Conservation (phyloP, 2,329 filamentous ascomycete genomes). For the Xylariaceae sp. region DNA sequence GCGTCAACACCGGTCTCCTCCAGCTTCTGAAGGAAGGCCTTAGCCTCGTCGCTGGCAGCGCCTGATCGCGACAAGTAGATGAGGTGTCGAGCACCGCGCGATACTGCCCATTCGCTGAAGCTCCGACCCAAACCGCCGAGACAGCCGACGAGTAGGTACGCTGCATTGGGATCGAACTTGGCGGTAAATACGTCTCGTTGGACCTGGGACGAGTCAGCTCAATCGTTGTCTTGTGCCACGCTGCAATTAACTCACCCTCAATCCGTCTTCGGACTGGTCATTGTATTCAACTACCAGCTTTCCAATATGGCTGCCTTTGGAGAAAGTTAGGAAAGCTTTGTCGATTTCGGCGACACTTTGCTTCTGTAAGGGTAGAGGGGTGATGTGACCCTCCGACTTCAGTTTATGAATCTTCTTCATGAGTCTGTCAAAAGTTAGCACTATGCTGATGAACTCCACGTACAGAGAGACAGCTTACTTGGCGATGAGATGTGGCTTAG, state of each 20-base stretch:
- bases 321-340: constrained; percentile 3
- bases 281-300: constrained; percentile 4
- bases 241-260: not conserved
- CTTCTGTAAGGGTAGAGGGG: not conserved
- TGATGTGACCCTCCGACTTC: constrained; percentile 3
- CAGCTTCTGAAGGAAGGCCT: not conserved
- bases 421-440: not conserved
- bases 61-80: constrained; percentile 1
- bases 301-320: constrained; percentile 5
- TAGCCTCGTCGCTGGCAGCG: constrained; percentile 1
- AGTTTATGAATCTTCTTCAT: constrained; percentile 2
- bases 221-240: not conserved
- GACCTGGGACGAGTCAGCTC: not conserved
- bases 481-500: not conserved
- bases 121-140: constrained; percentile 3
- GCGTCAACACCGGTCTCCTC: not conserved
- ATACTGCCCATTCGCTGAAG: constrained; percentile 1
- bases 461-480: not conserved
- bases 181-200: not conserved
- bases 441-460: not conserved
- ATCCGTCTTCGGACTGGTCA: not conserved
- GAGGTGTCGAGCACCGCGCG: constrained; percentile 1
- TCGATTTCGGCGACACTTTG: not conserved
- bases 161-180: constrained; percentile 1
- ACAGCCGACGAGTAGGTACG: constrained; percentile 5